A percentile compares a stretch with the other conserved stretches of the same genome.
These are phyloP conservation scores for Globisporangium splendens DNA, from an alignment of 352 stramenopile species.

Conservation along the genomic window DNA sequence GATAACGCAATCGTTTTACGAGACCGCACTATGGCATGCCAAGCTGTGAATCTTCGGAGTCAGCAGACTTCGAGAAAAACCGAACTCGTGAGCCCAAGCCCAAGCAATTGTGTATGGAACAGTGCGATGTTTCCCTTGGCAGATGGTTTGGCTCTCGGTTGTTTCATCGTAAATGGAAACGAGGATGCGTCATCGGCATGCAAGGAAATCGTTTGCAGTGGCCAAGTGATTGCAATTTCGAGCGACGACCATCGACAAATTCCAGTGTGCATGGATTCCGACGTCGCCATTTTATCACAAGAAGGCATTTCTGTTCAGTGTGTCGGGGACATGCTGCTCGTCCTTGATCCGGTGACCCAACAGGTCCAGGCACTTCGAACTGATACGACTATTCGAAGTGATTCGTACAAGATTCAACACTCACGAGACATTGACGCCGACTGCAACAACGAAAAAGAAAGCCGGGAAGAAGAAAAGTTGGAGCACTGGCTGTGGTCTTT, in stretches of 20 bases:
- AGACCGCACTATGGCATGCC: conserved; percentile 24
- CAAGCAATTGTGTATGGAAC: background rate
- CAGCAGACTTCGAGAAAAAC: conserved; percentile 32
- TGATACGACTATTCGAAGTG: conserved; percentile 36
- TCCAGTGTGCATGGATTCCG: conserved; percentile 17
- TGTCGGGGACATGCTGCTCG: conserved; percentile 26
- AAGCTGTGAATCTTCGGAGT: conserved; percentile 39
- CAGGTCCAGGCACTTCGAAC: conserved; percentile 15
- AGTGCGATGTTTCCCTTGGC: conserved; percentile 22
- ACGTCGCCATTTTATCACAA: conserved; percentile 6
- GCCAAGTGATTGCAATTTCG: conserved; percentile 11
- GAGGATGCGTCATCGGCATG: no score
- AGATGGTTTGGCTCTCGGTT: conserved; percentile 25
- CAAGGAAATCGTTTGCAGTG: background rate
- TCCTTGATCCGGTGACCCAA: conserved; percentile 19
- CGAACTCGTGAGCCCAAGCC: conserved; percentile 2
- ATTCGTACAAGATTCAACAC: conserved; percentile 46
- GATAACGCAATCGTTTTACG: conserved; percentile 21
- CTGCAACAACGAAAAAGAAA: background rate
- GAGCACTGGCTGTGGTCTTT: conserved; percentile 14
- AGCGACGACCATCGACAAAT: conserved; percentile 30
- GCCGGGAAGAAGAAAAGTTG: background rate
- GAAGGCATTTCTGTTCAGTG: conserved; percentile 14
- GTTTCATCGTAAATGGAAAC: conserved; percentile 4
- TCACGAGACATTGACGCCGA: background rate